These are phyloP conservation scores for Immersiporthe knoxdaviesiana DNA, from an alignment of 2,329 filamentous ascomycete species.

Conservation along the genomic window DNA sequence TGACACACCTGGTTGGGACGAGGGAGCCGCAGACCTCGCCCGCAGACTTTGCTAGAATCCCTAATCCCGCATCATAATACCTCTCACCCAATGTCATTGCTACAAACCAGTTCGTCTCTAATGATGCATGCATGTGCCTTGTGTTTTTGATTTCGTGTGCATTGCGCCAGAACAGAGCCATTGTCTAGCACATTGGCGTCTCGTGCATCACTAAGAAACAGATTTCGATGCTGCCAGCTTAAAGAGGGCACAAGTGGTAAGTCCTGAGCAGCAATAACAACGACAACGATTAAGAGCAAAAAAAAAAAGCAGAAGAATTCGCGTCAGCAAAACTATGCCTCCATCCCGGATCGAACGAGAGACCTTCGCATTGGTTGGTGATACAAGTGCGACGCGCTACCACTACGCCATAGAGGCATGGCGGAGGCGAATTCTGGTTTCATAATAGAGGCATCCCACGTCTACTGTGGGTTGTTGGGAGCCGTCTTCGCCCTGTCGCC, in stretches of 20 bases:
- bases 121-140: background rate
- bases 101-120: background rate
- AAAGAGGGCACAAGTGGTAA: background rate
- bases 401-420: constrained; percentile 16
- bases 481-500: no score
- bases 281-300: background rate
- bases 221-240: background rate
- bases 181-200: background rate
- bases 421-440: background rate
- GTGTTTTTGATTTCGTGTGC: background rate
- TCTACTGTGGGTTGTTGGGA: no score
- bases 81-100: no score
- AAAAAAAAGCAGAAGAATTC: background rate
- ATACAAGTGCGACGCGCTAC: constrained; percentile 17
- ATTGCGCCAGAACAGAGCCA: background rate
- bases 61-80: background rate
- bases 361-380: constrained; percentile 6
- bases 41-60: background rate
- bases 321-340: background rate
- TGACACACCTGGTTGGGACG: background rate
- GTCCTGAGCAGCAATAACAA: background rate
- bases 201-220: background rate
- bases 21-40: background rate
- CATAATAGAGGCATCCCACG: background rate
- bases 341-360: constrained; percentile 19